phyloP scores from a whole-genome alignment of 2,329 filamentous ascomycete genomes.

The Whalleya microplaca region DNA sequence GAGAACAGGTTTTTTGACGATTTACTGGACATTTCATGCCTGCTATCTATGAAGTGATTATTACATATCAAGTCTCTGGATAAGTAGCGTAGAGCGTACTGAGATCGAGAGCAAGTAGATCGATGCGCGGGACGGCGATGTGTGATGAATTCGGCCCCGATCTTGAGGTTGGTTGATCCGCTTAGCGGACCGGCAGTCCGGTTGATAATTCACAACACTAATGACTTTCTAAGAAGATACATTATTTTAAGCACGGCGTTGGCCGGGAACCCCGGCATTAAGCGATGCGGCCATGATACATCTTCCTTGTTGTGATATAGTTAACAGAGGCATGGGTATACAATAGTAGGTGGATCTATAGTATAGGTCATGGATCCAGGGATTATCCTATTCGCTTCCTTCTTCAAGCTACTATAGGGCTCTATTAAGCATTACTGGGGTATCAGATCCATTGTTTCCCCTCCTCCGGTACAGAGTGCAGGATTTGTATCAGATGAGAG shows the following conservation, averaged over 20 bases:
- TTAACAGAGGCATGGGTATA: neutral
- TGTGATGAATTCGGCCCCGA: neutral
- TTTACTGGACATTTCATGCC: no score
- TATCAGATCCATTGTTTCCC: constrained; percentile 12
- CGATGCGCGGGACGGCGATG: neutral
- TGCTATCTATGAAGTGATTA: no score
- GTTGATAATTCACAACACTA: no score
- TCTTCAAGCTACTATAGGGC: neutral
- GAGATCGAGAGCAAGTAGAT: no score
- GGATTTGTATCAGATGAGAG: neutral
- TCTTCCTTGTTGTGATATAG: neutral
- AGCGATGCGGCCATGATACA: neutral
- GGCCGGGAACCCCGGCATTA: neutral
- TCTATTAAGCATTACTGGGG: neutral
- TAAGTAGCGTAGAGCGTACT: no score
- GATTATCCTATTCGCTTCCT: constrained; percentile 13
- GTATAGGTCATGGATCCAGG: constrained; percentile 1
- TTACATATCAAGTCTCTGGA: no score
- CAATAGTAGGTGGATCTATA: neutral
- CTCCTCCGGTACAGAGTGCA: neutral
- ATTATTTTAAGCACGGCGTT: neutral
- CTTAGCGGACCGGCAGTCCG: no score
- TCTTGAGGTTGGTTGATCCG: neutral
- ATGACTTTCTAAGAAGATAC: neutral
- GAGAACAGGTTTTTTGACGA: no score